Percentiles rank a stretch among this genome's conserved stretches.
phyloP scores from a whole-genome alignment of 2,329 filamentous ascomycete species.

The Trichoderma aggressivum region DNA sequence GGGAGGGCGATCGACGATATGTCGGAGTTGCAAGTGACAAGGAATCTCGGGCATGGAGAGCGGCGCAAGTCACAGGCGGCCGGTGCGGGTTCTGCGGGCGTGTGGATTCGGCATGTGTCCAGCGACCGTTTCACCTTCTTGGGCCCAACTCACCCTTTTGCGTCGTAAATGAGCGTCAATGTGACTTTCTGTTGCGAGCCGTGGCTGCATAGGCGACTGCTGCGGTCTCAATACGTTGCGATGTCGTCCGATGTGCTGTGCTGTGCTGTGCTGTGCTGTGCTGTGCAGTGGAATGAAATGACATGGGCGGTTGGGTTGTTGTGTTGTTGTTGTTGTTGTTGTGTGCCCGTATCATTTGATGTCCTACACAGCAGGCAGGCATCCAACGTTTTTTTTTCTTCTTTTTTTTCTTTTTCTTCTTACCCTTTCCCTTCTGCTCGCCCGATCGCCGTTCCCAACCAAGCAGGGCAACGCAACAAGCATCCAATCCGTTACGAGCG shows the following conservation, averaged over 20 bases:
- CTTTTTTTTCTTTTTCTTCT: too few species aligned
- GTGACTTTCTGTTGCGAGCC: constrained; percentile 7
- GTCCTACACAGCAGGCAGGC: background rate
- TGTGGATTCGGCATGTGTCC: constrained; percentile 13
- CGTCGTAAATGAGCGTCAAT: background rate
- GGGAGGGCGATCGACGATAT: constrained; percentile 17
- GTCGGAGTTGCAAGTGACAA: background rate
- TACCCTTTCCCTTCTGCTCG: background rate
- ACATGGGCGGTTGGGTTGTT: too few species aligned
- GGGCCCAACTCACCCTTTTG: background rate
- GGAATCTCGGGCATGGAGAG: constrained; percentile 17
- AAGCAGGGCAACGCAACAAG: background rate
- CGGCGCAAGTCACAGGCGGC: constrained; percentile 1
- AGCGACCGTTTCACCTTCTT: background rate
- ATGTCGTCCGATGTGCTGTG: background rate
- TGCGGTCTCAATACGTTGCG: too few species aligned
- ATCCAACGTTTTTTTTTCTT: background rate
- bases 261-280: background rate
- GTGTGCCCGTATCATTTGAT: too few species aligned
- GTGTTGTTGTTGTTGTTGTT: too few species aligned
- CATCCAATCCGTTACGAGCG: background rate
- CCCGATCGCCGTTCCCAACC: background rate
- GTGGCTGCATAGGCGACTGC: background rate
- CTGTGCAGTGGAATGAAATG: background rate
- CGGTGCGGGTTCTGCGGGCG: constrained; percentile 6